Evolutionary conservation across 495 filamentous ascomycete genomes (phyloP).

Genomic region (Hypomontagnella submonticulosa): DNA sequence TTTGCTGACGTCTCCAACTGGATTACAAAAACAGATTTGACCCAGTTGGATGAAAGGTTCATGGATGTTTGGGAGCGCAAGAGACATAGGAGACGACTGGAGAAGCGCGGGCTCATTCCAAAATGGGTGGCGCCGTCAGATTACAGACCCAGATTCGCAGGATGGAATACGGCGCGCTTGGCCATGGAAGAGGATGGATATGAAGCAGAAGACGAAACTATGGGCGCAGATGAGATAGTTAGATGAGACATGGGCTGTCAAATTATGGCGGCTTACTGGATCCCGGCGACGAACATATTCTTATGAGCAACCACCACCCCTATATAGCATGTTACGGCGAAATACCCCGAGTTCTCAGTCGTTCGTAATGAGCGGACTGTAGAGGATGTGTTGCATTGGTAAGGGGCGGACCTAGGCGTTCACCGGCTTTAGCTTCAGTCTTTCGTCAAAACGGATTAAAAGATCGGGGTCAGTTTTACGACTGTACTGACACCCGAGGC

Average conservation of each 20-base stretch:
- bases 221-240: conserved; percentile 50
- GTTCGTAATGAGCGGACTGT: background rate
- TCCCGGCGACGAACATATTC: conserved; percentile 1
- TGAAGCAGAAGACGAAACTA: conserved; percentile 50
- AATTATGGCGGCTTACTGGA: conserved; percentile 2
- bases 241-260: conserved; percentile 18
- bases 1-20: conserved; percentile 56
- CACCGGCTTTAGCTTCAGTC: conserved; percentile 16
- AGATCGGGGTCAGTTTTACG: conserved; percentile 17
- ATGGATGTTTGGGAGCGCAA: conserved; percentile 49
- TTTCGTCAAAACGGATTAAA: conserved; percentile 5
- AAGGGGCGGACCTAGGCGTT: conserved; percentile 14
- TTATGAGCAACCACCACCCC: background rate
- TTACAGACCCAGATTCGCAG: conserved; percentile 47
- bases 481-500: conserved; percentile 23
- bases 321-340: conserved; percentile 1
- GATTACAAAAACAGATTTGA: conserved; percentile 53
- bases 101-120: conserved; percentile 51
- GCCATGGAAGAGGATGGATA: conserved; percentile 48
- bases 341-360: background rate
- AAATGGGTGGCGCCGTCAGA: conserved; percentile 48
- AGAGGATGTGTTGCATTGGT: conserved; percentile 21
- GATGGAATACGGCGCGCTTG: conserved; percentile 50
- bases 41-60: conserved; percentile 47
- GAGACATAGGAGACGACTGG: conserved; percentile 54